Base-by-base conservation (phyloP, 768 basidiomycete species). In the Serendipita sp. region DNA sequence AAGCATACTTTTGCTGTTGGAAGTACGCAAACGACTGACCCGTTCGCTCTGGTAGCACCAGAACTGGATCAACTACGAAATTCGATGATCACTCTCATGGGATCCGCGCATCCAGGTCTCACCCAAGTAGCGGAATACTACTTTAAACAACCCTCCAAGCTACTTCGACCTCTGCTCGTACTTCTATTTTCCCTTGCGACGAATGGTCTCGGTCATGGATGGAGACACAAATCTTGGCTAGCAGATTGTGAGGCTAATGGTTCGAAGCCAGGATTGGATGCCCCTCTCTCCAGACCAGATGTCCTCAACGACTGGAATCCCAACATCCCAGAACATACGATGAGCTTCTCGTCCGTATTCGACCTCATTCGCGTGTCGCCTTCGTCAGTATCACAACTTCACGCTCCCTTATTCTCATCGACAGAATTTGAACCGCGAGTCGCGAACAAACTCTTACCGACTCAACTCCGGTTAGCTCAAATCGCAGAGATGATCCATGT, bases 401-500 rank as follows among this genome's bases (percentile, higher is more conserved):
- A 79, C 3, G 72, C 74, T 37, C 76, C 76, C 73, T 40, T 68
- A 74, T 10, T 72, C 68, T 48, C 75, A 72, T 27, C 69, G 73
- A 55, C 67, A 69, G 44, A 70, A 70, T 15, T 76, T 73, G 36
- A 73, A 75, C 1, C 64, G 73, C 69, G 63, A 73, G 5, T 69
- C 70, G 2, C 73, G 74, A 18, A 69, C 73, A 0, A 74, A 3
- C 78, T 89, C 50, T 81, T 99, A 3, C 91, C 95, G 15, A 86
- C 92, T 0, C 96, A 99, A 74, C 75, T 87, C 34, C 86, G 94
- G 34, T 83, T 99, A 37, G 95, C 94, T 3, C 92, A 95, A 70
- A 94, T 99, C 48, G 85, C 91, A 62, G 96, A 99, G 73, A 96
- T 98, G 92, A 89, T 99, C 55, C 92, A 98, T 72, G 87, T 97